Conservation (phyloP, 140 eudicot genomes). For the Erigeron philadelphicus region DNA sequence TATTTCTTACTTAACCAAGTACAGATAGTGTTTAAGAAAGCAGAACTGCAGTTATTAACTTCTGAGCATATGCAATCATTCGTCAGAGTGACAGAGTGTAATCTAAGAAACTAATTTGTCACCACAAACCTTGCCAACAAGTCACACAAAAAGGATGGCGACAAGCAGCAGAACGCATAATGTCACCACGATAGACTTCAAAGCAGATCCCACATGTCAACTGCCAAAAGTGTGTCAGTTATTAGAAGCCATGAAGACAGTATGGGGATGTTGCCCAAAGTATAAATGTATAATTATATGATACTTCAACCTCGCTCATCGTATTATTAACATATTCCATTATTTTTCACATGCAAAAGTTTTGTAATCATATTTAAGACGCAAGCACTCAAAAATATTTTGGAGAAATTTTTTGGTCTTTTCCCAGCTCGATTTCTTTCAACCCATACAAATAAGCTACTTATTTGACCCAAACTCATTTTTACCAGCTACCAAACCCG, state of each 20-base stretch:
- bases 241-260: conserved; percentile 17
- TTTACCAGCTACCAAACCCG: not conserved
- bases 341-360: too few relatives aligned
- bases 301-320: not conserved
- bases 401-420: too few relatives aligned
- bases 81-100: not conserved
- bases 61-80: not conserved
- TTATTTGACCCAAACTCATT: not conserved
- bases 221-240: conserved; percentile 33
- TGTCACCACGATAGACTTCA: conserved; percentile 52
- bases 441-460: too few relatives aligned
- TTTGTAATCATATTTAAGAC: not conserved
- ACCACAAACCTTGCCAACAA: conserved; percentile 85
- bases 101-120: conserved; percentile 11
- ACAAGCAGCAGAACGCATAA: conserved; percentile 83
- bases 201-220: conserved; percentile 95
- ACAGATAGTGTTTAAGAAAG: not conserved
- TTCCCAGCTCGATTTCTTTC: too few relatives aligned
- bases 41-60: conserved; percentile 5
- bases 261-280: not conserved
- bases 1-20: conserved; percentile 17
- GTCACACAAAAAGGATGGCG: conserved; percentile 89
- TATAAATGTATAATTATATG: too few relatives aligned
- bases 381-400: not conserved
- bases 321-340: too few relatives aligned